Evolutionary conservation across 371 early-diverging fungal genomes (phyloP).

Genomic region (Enteropsectra breve): DNA sequence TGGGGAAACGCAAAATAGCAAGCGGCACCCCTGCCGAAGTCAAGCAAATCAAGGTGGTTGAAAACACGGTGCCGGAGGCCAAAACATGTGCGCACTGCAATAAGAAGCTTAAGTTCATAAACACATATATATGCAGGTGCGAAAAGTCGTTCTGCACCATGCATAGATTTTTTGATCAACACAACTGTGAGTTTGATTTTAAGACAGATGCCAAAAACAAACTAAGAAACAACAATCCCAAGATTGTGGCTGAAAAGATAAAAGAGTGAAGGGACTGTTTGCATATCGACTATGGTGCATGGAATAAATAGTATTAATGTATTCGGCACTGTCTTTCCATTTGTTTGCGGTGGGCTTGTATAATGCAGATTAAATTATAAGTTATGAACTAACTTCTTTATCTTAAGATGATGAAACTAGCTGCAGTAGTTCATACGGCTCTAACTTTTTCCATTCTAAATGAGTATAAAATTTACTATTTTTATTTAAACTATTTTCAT

Average conservation of each 20-base stretch:
- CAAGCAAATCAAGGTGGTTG: conserved; percentile 12
- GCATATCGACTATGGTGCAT: no score
- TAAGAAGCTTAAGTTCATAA: conserved; percentile 49
- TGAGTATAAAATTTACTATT: no score
- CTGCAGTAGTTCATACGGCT: no score
- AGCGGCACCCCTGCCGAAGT: background rate
- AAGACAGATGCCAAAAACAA: conserved; percentile 43
- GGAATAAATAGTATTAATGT: no score
- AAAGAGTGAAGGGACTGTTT: no score
- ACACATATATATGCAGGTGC: conserved; percentile 58
- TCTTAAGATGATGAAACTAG: no score
- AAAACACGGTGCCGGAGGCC: background rate
- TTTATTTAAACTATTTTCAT: no score
- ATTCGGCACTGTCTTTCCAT: no score
- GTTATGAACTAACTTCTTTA: no score
- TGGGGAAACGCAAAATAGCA: conserved; percentile 2
- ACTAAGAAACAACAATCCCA: conserved; percentile 57
- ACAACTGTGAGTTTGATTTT: conserved; percentile 60
- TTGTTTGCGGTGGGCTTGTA: no score
- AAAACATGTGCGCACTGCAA: conserved; percentile 49
- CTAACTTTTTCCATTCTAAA: no score
- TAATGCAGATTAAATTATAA: no score
- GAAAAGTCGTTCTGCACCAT: conserved; percentile 52
- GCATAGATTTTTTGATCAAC: conserved; percentile 60
- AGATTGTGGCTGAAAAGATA: conserved; percentile 48